phyloP scores from a whole-genome alignment of 1,284 basidiomycete species.

The Pseudomicrostroma phylloplanum region DNA sequence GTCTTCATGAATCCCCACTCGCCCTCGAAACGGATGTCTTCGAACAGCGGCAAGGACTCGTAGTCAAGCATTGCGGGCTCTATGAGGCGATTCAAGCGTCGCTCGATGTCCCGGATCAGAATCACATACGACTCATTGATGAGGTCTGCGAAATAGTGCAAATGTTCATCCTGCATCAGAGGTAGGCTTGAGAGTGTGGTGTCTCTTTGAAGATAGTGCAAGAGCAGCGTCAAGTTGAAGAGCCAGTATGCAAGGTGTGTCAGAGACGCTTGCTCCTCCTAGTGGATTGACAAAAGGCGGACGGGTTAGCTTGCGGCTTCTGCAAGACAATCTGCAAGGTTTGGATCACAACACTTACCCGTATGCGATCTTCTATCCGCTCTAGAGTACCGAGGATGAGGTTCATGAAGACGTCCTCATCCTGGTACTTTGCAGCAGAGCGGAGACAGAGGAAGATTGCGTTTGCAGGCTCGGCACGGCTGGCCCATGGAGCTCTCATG shows the following conservation, averaged over 20 bases:
- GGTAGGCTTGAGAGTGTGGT: constrained; percentile 20
- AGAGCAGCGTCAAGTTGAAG: constrained; percentile 79
- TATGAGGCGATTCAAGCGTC: constrained; percentile 76
- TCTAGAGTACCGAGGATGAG: constrained; percentile 83
- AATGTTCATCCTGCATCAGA: constrained; percentile 23
- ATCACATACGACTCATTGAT: constrained; percentile 91
- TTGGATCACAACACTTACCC: constrained; percentile 42
- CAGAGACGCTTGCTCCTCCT: constrained; percentile 62
- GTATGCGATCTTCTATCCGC: constrained; percentile 81
- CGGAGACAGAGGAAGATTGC: constrained; percentile 59
- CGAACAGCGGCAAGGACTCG: constrained; percentile 67
- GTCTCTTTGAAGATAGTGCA: constrained; percentile 72
- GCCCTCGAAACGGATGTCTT: constrained; percentile 82
- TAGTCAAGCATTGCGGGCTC: constrained; percentile 79
- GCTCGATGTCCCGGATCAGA: constrained; percentile 84
- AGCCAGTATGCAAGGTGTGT: constrained; percentile 87
- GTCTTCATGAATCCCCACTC: constrained; percentile 63
- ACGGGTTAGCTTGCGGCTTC: too few species aligned
- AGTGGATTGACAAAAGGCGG: too few species aligned
- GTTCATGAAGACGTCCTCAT: constrained; percentile 65
- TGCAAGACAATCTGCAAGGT: too few species aligned
- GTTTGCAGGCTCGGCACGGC: constrained; percentile 51
- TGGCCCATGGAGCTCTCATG: constrained; percentile 52
- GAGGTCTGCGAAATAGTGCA: constrained; percentile 54
- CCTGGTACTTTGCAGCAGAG: constrained; percentile 60